phyloP scores from a whole-genome alignment of 352 stramenopile genomes.

The Globisporangium splendens region DNA sequence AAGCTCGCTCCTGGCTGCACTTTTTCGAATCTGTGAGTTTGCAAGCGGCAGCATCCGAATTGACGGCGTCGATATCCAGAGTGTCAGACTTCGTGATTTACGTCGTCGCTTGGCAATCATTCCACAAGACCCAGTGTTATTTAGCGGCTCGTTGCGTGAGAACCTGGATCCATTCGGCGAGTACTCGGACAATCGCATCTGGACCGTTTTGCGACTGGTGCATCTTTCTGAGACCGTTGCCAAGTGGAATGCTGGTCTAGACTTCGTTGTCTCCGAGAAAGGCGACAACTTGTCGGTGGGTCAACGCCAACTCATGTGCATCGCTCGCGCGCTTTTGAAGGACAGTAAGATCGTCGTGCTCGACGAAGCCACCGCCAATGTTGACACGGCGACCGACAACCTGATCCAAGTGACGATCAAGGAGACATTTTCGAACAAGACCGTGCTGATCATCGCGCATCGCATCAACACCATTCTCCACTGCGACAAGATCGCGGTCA shows the following conservation, averaged over 20 bases:
- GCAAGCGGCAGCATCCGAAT: constrained; percentile 57
- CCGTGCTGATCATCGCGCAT: constrained; percentile 94
- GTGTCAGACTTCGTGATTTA: constrained; percentile 22
- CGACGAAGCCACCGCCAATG: constrained; percentile 91
- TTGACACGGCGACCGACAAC: constrained; percentile 84
- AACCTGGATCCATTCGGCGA: not conserved
- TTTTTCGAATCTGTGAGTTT: constrained; percentile 2
- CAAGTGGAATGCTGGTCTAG: not conserved
- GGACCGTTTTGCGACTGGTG: not conserved
- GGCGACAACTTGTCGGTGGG: not conserved
- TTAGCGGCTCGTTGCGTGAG: too few species aligned
- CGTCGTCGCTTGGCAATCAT: constrained; percentile 4
- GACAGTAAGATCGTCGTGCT: constrained; percentile 87
- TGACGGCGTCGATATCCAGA: constrained; percentile 68
- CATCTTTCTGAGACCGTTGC: not conserved
- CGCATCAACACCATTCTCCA: constrained; percentile 95
- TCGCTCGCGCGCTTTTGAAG: constrained; percentile 89
- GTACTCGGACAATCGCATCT: not conserved
- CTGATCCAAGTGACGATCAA: constrained; percentile 80
- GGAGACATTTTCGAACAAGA: constrained; percentile 77
- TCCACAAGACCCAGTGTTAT: too few species aligned
- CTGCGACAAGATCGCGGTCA: constrained; percentile 90
- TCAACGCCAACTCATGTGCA: constrained; percentile 62
- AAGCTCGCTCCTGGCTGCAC: too few species aligned
- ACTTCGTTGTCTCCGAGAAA: not conserved